phyloP scores from a whole-genome alignment of 1,284 basidiomycete species.

The Sutorius eximius region DNA sequence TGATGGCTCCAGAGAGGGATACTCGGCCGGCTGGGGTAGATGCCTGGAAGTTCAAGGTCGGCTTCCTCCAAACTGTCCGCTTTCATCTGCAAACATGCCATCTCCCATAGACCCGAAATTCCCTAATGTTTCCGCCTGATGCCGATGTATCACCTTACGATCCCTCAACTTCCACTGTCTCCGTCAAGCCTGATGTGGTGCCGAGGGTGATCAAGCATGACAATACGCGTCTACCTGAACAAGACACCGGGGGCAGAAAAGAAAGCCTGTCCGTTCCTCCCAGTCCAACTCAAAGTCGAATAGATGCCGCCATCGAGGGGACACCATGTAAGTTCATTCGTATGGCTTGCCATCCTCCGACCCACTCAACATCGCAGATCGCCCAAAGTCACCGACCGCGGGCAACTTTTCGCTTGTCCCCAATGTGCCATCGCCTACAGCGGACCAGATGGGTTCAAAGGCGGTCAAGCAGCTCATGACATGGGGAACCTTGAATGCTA shows the following conservation, averaged over 20 bases:
- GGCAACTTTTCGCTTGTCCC: slow-evolving; percentile 73
- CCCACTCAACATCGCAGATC: slow-evolving; percentile 43
- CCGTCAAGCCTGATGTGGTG: slow-evolving; percentile 42
- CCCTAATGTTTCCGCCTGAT: slow-evolving; percentile 91
- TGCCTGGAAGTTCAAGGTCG: slow-evolving; percentile 86
- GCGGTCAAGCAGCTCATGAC: slow-evolving; percentile 90
- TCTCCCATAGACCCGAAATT: slow-evolving; percentile 72
- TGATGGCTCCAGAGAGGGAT: slow-evolving; percentile 77
- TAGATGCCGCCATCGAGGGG: slow-evolving; percentile 86
- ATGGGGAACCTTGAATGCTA: slow-evolving; percentile 86
- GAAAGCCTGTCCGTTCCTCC: slow-evolving; percentile 63
- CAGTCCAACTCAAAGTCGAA: slow-evolving; percentile 84
- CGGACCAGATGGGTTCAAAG: slow-evolving; percentile 70
- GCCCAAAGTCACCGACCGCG: slow-evolving; percentile 54
- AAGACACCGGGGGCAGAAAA: slow-evolving; percentile 48
- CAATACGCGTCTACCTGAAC: slow-evolving; percentile 78
- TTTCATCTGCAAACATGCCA: slow-evolving; percentile 5
- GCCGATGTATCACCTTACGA: slow-evolving; percentile 83
- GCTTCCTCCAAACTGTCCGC: slow-evolving; percentile 14
- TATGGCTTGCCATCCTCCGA: neutral
- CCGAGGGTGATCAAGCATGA: slow-evolving; percentile 72
- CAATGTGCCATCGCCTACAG: slow-evolving; percentile 83
- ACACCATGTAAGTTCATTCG: slow-evolving; percentile 58
- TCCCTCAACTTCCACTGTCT: slow-evolving; percentile 35
- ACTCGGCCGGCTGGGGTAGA: slow-evolving; percentile 68